Conservation (phyloP, 371 early-diverging fungal species). For the Zopfochytrium polystomum region DNA sequence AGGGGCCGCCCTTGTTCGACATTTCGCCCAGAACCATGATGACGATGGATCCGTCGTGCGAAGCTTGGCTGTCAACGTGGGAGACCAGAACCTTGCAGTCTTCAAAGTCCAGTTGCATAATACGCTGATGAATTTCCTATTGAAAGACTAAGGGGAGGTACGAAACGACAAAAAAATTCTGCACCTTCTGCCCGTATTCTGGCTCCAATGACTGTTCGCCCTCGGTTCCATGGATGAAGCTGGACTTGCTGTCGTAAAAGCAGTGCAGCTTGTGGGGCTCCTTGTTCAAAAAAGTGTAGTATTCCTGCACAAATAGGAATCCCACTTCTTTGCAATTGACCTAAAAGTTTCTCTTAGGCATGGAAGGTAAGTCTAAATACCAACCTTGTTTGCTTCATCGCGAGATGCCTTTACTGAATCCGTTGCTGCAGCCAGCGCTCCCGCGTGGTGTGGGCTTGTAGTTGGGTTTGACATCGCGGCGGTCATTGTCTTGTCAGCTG, state of each 20-base stretch:
- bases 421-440: constrained; percentile 15
- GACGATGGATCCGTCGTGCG: constrained; percentile 74
- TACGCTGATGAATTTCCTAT: constrained; percentile 71
- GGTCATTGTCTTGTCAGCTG: constrained; percentile 7
- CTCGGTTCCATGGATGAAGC: constrained; percentile 79
- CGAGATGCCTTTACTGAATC: constrained; percentile 4
- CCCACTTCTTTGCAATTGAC: constrained; percentile 73
- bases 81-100: constrained; percentile 84
- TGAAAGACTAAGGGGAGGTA: constrained; percentile 13
- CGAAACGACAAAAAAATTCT: constrained; percentile 8
- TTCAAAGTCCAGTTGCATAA: constrained; percentile 65
- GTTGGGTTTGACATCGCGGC: constrained; percentile 5
- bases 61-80: constrained; percentile 83
- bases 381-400: constrained; percentile 3
- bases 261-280: constrained; percentile 78
- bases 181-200: constrained; percentile 71
- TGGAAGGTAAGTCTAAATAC: neutral
- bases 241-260: constrained; percentile 83
- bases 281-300: constrained; percentile 89
- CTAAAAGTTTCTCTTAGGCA: constrained; percentile 1
- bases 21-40: constrained; percentile 92
- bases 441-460: constrained; percentile 16
- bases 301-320: constrained; percentile 92
- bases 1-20: constrained; percentile 72
- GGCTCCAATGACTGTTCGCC: constrained; percentile 60